A percentile compares a stretch with the other conserved stretches of the same genome.
Evolutionary conservation across 2,329 filamentous ascomycete species (phyloP).

Genomic region (Blastomyces gilchristii): DNA sequence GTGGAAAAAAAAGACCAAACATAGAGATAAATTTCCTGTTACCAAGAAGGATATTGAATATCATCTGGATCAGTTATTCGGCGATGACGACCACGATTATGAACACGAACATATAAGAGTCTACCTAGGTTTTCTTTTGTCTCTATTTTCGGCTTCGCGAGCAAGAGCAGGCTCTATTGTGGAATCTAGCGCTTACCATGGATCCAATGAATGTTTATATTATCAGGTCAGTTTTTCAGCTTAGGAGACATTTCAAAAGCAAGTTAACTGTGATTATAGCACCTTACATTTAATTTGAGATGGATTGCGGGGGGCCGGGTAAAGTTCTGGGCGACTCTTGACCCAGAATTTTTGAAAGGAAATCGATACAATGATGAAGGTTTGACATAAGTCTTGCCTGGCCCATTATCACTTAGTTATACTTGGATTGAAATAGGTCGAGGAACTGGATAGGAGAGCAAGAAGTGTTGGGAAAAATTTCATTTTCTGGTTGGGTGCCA

Average conservation of each 20-base stretch:
- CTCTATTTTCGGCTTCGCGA: neutral
- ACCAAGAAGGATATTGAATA: too few species aligned
- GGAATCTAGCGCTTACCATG: neutral
- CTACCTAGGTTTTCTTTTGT: neutral
- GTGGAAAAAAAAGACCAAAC: too few species aligned
- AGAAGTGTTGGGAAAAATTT: neutral
- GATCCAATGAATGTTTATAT: neutral
- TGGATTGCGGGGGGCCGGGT: neutral
- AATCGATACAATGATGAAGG: neutral
- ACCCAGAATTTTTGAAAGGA: neutral
- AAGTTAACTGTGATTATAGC: neutral
- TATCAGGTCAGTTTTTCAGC: neutral
- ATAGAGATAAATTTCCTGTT: too few species aligned
- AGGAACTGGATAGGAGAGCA: too few species aligned
- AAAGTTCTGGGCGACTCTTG: neutral
- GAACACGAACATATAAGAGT: neutral
- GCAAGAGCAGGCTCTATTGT: neutral
- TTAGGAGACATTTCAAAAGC: too few species aligned
- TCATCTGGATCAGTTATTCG: neutral
- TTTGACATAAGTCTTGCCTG: neutral
- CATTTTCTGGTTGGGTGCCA: neutral
- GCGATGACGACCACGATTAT: neutral
- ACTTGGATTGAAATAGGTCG: too few species aligned
- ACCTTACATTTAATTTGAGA: neutral
- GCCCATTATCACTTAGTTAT: too few species aligned